phyloP scores from a whole-genome alignment of 2,329 filamentous ascomycete species.

The Aspergillus sp. region DNA sequence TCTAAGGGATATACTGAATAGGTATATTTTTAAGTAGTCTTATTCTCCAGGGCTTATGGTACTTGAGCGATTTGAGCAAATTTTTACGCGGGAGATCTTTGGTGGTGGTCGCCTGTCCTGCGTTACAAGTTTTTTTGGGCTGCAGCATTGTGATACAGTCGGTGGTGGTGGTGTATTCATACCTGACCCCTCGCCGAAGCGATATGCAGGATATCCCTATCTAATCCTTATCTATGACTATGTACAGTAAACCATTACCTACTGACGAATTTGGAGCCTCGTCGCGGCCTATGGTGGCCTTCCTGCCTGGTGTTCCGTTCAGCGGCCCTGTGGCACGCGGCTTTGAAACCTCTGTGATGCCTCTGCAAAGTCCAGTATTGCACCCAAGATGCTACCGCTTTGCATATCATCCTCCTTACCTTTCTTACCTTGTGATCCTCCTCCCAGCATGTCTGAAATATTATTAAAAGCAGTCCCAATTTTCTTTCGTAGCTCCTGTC shows the following conservation, averaged over 20 bases:
- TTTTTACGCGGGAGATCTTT: too few relatives aligned
- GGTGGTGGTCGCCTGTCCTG: too few relatives aligned
- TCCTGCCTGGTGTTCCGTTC: slow-evolving; percentile 20
- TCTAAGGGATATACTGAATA: too few relatives aligned
- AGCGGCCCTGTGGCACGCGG: slow-evolving; percentile 17
- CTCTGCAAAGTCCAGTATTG: slow-evolving; percentile 20
- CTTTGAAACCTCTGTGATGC: slow-evolving; percentile 22
- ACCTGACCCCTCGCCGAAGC: slow-evolving; percentile 23
- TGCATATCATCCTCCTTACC: not conserved
- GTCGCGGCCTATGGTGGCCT: too few relatives aligned
- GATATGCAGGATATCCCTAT: slow-evolving; percentile 23
- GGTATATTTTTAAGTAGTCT: too few relatives aligned
- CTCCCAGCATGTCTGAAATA: not conserved
- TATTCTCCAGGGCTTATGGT: too few relatives aligned
- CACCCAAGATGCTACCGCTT: not conserved
- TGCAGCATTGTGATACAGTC: too few relatives aligned
- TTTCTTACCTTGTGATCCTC: not conserved
- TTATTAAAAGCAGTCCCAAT: not conserved
- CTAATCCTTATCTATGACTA: slow-evolving; percentile 20
- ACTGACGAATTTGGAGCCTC: slow-evolving; percentile 24
- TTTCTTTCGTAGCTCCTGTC: not conserved
- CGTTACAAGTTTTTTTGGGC: too few relatives aligned
- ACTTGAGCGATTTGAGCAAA: too few relatives aligned
- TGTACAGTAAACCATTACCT: slow-evolving; percentile 23
- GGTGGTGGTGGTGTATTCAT: slow-evolving; percentile 8